Conservation (phyloP, 148 eudicot genomes). For the Polygonum aviculare region DNA sequence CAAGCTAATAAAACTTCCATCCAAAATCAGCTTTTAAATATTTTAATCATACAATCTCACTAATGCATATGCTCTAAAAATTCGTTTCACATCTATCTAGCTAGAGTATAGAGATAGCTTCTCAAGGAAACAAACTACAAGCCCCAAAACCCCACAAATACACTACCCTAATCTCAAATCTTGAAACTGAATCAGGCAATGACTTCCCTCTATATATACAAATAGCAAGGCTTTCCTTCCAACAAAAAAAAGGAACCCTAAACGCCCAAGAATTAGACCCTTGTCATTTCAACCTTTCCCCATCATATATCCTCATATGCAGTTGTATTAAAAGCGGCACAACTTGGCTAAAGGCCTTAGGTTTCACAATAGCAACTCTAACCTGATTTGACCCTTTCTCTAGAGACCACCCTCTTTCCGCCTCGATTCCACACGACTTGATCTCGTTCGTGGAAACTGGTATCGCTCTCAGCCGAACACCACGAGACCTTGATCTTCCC, state of each 20-base stretch:
- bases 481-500: conserved; percentile 1
- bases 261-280: neutral
- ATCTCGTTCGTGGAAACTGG: conserved; percentile 7
- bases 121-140: neutral
- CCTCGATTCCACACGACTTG: neutral
- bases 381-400: neutral
- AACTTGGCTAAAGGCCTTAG: conserved; percentile 16
- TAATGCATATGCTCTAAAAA: no score
- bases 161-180: neutral
- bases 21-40: no score
- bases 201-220: neutral
- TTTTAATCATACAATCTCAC: no score
- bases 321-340: conserved; percentile 13
- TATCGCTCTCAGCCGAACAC: neutral
- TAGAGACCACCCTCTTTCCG: neutral
- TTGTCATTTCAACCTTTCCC: neutral
- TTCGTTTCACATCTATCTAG: no score
- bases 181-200: neutral
- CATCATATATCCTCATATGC: conserved; percentile 1
- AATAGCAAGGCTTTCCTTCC: neutral
- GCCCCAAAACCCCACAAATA: neutral
- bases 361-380: conserved; percentile 10
- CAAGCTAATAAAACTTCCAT: no score
- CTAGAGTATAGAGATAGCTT: neutral
- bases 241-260: neutral